Evolutionary conservation across 148 eudicot genomes (phyloP).

Genomic region (Mesembryanthemum crystallinum): DNA sequence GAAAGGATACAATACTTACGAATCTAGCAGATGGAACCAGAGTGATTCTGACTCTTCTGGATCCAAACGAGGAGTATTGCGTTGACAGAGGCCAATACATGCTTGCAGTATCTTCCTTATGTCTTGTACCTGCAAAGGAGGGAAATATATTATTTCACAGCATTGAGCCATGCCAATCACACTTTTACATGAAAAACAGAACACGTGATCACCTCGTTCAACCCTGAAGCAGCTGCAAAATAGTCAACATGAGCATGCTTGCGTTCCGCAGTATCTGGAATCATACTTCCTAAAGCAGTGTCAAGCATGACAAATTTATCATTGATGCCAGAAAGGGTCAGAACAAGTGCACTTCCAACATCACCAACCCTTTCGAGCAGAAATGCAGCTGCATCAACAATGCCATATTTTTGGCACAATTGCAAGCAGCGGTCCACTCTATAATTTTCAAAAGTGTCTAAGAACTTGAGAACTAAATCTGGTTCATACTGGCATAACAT

Average conservation of each 20-base stretch:
- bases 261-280: conserved; percentile 29
- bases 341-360: conserved; percentile 84
- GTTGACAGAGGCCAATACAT: conserved; percentile 85
- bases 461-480: conserved; percentile 71
- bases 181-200: not conserved
- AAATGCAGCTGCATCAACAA: conserved; percentile 87
- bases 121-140: conserved; percentile 54
- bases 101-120: conserved; percentile 54
- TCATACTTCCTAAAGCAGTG: conserved; percentile 43
- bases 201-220: conserved; percentile 52
- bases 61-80: conserved; percentile 78
- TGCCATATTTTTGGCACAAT: conserved; percentile 82
- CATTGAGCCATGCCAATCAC: not conserved
- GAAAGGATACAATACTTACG: conserved; percentile 46
- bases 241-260: conserved; percentile 32
- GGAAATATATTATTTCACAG: not conserved
- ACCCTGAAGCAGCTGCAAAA: conserved; percentile 43
- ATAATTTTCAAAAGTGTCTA: conserved; percentile 84
- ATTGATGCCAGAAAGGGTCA: conserved; percentile 63
- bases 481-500: conserved; percentile 77
- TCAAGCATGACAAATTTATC: conserved; percentile 68
- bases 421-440: conserved; percentile 89
- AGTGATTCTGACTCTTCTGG: conserved; percentile 82
- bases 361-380: conserved; percentile 91
- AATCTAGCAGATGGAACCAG: conserved; percentile 91